Percentiles rank a stretch among this genome's conserved stretches.
Evolutionary conservation across 257 asterid species (phyloP).

Genomic region (Marsdenia floribunda): DNA sequence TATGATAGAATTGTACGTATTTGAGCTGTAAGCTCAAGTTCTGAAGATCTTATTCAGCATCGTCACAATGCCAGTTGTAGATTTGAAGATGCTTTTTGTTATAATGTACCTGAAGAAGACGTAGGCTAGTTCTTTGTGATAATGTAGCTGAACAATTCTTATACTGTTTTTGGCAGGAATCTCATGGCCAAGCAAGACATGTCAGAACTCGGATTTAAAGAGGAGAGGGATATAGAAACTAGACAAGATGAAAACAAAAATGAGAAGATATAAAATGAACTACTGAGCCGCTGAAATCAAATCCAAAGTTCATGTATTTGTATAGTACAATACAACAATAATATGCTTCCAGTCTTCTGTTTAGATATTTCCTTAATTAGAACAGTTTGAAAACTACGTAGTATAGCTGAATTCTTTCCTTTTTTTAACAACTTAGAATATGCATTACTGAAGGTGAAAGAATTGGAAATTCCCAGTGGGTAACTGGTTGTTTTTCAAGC

Average conservation of each 20-base stretch:
- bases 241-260: slow-evolving; percentile 19
- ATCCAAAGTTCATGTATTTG: background rate
- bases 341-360: background rate
- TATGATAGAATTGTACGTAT: background rate
- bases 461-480: background rate
- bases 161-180: slow-evolving; percentile 49
- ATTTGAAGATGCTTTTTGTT: background rate
- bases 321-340: background rate
- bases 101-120: background rate
- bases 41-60: background rate
- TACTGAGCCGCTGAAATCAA: background rate
- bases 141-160: background rate
- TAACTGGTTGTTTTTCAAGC: background rate
- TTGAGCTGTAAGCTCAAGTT: background rate
- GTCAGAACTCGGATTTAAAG: slow-evolving; percentile 82
- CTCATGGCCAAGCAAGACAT: slow-evolving; percentile 97
- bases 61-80: background rate
- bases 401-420: background rate
- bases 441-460: background rate
- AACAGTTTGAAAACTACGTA: background rate
- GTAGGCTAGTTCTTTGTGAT: background rate
- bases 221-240: slow-evolving; percentile 31
- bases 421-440: slow-evolving; percentile 3
- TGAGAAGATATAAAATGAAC: slow-evolving; percentile 23
- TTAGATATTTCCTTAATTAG: background rate